Percentiles rank a stretch among this genome's conserved stretches.
Conservation (phyloP, 1,284 basidiomycete genomes). For the Ustanciosporium gigantosporum region DNA sequence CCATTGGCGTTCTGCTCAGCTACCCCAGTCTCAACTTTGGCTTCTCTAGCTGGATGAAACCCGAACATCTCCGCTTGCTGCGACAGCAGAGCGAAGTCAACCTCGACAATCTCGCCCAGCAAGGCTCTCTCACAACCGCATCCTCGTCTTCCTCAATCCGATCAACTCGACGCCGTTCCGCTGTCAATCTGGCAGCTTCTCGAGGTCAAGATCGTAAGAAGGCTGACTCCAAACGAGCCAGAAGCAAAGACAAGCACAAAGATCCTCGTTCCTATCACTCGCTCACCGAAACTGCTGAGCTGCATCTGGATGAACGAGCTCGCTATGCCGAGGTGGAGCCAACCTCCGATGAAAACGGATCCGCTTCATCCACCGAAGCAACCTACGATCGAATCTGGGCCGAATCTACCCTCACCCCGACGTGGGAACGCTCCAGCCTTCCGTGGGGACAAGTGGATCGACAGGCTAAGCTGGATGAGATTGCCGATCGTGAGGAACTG, state of each 20-base stretch:
- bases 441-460: constrained; percentile 31
- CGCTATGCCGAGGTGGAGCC: constrained; percentile 50
- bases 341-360: constrained; percentile 26
- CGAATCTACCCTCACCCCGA: constrained; percentile 15
- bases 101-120: constrained; percentile 37
- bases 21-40: constrained; percentile 84
- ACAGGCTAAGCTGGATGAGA: constrained; percentile 19
- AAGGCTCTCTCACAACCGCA: constrained; percentile 3
- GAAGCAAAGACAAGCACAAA: constrained; percentile 21
- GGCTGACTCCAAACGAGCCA: constrained; percentile 15
- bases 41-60: constrained; percentile 89
- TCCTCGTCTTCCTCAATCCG: constrained; percentile 14
- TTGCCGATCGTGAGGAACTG: constrained; percentile 23
- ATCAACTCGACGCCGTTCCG: constrained; percentile 12
- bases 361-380: constrained; percentile 16
- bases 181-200: constrained; percentile 12
- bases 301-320: constrained; percentile 51
- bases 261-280: constrained; percentile 40
- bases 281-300: constrained; percentile 45
- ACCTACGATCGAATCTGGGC: constrained; percentile 20
- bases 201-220: constrained; percentile 16
- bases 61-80: constrained; percentile 78
- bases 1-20: constrained; percentile 79
- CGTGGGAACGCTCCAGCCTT: constrained; percentile 28
- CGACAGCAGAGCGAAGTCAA: constrained; percentile 65